Evolutionary conservation across 2,329 filamentous ascomycete genomes (phyloP).

Genomic region (Arthroderma sp.): DNA sequence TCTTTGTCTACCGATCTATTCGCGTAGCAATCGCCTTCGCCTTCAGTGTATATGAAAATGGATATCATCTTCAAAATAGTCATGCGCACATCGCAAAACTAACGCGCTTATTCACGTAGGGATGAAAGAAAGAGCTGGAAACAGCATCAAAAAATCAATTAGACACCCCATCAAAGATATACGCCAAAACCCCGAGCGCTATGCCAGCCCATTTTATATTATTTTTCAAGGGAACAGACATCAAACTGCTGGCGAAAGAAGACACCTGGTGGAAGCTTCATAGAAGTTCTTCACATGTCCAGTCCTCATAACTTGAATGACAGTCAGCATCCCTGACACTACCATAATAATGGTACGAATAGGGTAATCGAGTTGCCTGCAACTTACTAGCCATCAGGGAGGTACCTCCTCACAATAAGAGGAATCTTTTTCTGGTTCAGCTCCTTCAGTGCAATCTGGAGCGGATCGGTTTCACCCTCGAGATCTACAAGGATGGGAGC

Average conservation of each 20-base stretch:
- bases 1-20: too few species aligned
- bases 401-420: conserved; percentile 82
- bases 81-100: too few species aligned
- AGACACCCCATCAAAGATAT: too few species aligned
- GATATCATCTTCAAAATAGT: too few species aligned
- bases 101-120: neutral
- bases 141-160: neutral
- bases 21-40: too few species aligned
- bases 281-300: conserved; percentile 93
- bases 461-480: conserved; percentile 91
- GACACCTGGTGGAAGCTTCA: conserved; percentile 17
- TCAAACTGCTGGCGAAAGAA: too few species aligned
- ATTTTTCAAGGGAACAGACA: neutral
- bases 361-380: too few species aligned
- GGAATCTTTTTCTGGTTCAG: conserved; percentile 98
- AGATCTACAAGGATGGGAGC: conserved; percentile 92
- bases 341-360: neutral
- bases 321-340: neutral
- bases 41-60: too few species aligned
- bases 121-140: neutral
- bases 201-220: neutral
- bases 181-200: conserved; percentile 11
- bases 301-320: conserved; percentile 74
- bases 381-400: conserved; percentile 88
- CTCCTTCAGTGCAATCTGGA: conserved; percentile 97